These are phyloP conservation scores for Arthrinium puccinioides DNA, from an alignment of 2,329 filamentous ascomycete species.

Conservation along the genomic window DNA sequence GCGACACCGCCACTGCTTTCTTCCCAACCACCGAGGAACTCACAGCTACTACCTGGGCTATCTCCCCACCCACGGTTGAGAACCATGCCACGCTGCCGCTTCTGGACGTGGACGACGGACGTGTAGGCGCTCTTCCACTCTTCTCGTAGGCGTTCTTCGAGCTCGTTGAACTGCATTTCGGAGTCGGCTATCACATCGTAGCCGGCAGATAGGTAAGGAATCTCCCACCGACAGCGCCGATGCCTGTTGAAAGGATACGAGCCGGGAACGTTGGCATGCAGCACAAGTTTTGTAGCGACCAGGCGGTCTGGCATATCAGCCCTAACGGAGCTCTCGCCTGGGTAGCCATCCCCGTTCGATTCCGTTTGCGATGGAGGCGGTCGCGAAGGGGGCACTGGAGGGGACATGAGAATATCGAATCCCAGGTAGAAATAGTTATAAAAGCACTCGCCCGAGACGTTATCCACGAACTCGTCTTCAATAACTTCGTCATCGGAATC, in stretches of 20 bases:
- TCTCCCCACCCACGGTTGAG: constrained; percentile 87
- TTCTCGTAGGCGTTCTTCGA: constrained; percentile 60
- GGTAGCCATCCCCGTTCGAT: constrained; percentile 14
- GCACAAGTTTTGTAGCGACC: constrained; percentile 83
- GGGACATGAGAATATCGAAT: constrained; percentile 88
- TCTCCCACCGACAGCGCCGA: constrained; percentile 79
- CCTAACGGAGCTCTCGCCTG: constrained; percentile 28
- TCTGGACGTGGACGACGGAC: constrained; percentile 41
- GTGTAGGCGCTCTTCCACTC: constrained; percentile 64
- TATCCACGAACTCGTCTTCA: constrained; percentile 46
- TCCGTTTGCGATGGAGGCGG: constrained; percentile 43
- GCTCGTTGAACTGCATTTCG: constrained; percentile 69
- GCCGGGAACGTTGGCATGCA: constrained; percentile 91
- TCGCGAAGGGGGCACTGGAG: constrained; percentile 58
- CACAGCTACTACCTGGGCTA: constrained; percentile 82
- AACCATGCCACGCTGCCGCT: constrained; percentile 68
- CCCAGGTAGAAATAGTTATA: constrained; percentile 97
- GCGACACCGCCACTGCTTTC: constrained; percentile 50
- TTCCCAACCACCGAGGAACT: constrained; percentile 80
- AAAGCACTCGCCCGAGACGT: constrained; percentile 69
- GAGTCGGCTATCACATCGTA: constrained; percentile 51
- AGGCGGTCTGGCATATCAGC: constrained; percentile 52
- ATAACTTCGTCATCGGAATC: constrained; percentile 56
- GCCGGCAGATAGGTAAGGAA: constrained; percentile 49
- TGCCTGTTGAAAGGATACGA: constrained; percentile 97